Conservation (phyloP, 768 basidiomycete species). For the Mycena sanguinolenta region DNA sequence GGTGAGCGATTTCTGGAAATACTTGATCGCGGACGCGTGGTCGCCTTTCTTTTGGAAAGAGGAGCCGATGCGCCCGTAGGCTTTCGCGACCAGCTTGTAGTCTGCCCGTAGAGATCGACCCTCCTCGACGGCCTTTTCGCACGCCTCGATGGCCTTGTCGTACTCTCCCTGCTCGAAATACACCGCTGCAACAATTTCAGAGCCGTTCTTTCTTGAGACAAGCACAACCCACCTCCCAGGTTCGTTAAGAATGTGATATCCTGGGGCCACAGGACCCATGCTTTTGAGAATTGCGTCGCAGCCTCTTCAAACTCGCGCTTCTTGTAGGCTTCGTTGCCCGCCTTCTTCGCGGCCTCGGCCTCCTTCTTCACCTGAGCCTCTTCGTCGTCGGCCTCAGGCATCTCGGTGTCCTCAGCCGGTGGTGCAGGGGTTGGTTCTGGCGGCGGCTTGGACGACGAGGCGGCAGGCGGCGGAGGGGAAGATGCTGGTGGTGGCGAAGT, state of each 20-base stretch:
- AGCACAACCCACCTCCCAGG: conserved; percentile 70
- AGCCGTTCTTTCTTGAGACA: not conserved
- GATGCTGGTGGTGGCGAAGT: conserved; percentile 48
- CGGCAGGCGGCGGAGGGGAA: conserved; percentile 56
- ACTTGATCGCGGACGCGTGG: conserved; percentile 84
- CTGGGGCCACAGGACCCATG: conserved; percentile 95
- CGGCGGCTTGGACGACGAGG: conserved; percentile 59
- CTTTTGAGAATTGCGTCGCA: conserved; percentile 80
- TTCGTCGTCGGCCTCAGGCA: conserved; percentile 76
- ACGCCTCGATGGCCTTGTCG: conserved; percentile 90
- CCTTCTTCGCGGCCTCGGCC: conserved; percentile 84
- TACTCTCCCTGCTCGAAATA: conserved; percentile 96
- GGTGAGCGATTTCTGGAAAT: conserved; percentile 92
- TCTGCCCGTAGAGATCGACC: conserved; percentile 92
- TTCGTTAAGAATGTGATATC: conserved; percentile 96
- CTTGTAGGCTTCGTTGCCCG: conserved; percentile 88
- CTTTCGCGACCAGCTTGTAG: conserved; percentile 96
- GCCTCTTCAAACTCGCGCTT: conserved; percentile 86
- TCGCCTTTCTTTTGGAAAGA: conserved; percentile 89
- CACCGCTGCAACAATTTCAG: conserved; percentile 67
- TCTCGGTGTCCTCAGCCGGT: conserved; percentile 72
- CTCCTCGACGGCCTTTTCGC: conserved; percentile 97
- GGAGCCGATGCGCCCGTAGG: conserved; percentile 89
- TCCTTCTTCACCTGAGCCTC: conserved; percentile 82
- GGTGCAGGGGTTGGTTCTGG: conserved; percentile 50